phyloP scores from a whole-genome alignment of 176 grass and related monocot species.

The Triticum aestivum region DNA sequence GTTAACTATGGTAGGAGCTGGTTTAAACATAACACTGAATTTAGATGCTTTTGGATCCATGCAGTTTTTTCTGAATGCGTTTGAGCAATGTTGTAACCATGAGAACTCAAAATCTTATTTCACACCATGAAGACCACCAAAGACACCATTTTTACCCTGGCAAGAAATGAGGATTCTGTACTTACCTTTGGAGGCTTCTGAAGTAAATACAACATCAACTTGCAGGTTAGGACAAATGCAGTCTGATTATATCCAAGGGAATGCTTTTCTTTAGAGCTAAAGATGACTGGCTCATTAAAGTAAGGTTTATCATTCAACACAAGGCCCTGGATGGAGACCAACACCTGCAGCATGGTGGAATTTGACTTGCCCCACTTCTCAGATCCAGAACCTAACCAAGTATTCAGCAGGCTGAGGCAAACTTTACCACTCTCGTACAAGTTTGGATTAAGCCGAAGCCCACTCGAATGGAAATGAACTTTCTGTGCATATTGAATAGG shows the following conservation, averaged over 20 bases:
- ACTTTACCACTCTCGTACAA: constrained; percentile 68
- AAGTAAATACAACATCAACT: constrained; percentile 62
- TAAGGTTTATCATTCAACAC: constrained; percentile 79
- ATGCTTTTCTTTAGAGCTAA: constrained; percentile 34
- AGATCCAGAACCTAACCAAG: constrained; percentile 64
- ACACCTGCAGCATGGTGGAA: constrained; percentile 70
- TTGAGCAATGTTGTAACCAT: not conserved
- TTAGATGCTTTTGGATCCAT: not conserved
- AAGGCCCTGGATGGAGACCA: constrained; percentile 77
- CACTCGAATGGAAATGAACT: constrained; percentile 66
- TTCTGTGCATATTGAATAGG: constrained; percentile 40
- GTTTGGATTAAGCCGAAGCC: constrained; percentile 74
- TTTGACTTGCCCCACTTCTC: constrained; percentile 70
- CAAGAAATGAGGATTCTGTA: not conserved
- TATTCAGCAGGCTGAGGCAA: constrained; percentile 85
- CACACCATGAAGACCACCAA: not conserved
- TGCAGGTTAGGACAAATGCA: constrained; percentile 61
- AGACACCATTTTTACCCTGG: not conserved
- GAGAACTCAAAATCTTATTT: not conserved
- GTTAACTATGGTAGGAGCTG: not conserved
- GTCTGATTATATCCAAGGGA: constrained; percentile 71
- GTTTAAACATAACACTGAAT: not conserved
- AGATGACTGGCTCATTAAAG: constrained; percentile 64
- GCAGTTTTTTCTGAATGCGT: not conserved
- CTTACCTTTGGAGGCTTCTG: constrained; percentile 61